Percentiles rank a stretch among this genome's conserved stretches.
Evolutionary conservation across 352 stramenopile species (phyloP).

Genomic region (Pythium utonaiense): DNA sequence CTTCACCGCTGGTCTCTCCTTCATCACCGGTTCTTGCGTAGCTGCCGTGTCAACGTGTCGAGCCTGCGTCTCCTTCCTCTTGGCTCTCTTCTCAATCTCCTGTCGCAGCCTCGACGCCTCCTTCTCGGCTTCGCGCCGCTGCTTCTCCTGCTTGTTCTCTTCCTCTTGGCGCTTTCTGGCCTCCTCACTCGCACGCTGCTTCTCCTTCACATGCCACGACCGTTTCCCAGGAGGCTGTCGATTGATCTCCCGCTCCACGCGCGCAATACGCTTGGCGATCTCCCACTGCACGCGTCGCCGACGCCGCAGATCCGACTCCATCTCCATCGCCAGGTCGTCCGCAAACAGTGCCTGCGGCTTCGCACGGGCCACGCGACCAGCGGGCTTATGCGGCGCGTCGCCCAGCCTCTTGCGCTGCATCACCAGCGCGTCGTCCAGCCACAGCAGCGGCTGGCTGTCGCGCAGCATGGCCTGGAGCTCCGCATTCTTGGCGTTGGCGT

Average conservation of each 20-base stretch:
- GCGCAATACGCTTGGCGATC: conserved; percentile 61
- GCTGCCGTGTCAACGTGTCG: background rate
- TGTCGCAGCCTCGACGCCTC: background rate
- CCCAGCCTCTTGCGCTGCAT: conserved; percentile 25
- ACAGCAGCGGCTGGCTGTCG: conserved; percentile 46
- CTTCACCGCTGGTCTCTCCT: conserved; percentile 15
- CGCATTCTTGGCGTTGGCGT: conserved; percentile 42
- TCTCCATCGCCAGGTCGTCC: conserved; percentile 10
- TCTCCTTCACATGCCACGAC: conserved; percentile 49
- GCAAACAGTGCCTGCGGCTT: background rate
- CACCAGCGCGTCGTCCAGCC: conserved; percentile 44
- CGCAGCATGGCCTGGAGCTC: conserved; percentile 46
- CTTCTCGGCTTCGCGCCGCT: conserved; percentile 6
- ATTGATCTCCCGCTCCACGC: conserved; percentile 58
- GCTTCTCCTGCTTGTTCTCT: conserved; percentile 1
- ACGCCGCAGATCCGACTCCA: conserved; percentile 34
- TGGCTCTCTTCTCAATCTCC: conserved; percentile 7
- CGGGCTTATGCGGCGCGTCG: background rate
- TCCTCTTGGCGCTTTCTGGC: conserved; percentile 8
- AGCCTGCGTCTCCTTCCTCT: background rate
- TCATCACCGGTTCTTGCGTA: conserved; percentile 1
- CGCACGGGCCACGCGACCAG: background rate
- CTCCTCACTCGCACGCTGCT: conserved; percentile 25
- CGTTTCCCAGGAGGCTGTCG: conserved; percentile 40
- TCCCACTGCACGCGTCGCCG: conserved; percentile 62